phyloP scores from a whole-genome alignment of 768 basidiomycete genomes.

The Auriscalpium vulgare region DNA sequence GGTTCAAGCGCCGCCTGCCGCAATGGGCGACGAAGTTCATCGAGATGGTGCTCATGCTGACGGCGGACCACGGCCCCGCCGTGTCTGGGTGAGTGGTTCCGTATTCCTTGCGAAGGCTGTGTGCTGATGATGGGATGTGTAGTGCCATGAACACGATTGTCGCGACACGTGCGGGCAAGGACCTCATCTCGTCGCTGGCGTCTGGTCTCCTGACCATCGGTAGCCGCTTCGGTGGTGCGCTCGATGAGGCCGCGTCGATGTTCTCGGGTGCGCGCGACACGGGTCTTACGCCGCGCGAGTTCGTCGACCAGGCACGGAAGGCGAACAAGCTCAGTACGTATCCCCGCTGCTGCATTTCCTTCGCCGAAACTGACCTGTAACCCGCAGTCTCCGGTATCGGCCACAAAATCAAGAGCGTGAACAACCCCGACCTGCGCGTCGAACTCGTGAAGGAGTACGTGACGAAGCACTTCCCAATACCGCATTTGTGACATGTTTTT shows the following conservation, averaged over 20 bases:
- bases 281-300: slow-evolving; percentile 94
- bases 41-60: slow-evolving; percentile 99
- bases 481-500: background rate
- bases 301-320: slow-evolving; percentile 90
- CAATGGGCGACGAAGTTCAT: slow-evolving; percentile 96
- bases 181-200: slow-evolving; percentile 91
- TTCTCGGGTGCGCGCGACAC: slow-evolving; percentile 89
- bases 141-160: slow-evolving; percentile 99
- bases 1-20: slow-evolving; percentile 96
- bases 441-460: slow-evolving; percentile 96
- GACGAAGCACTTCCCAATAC: slow-evolving; percentile 80
- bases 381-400: slow-evolving; percentile 87
- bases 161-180: slow-evolving; percentile 98
- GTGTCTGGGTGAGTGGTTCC: slow-evolving; percentile 57
- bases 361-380: background rate
- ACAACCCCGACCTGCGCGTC: slow-evolving; percentile 90
- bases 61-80: slow-evolving; percentile 95
- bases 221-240: slow-evolving; percentile 95
- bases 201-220: slow-evolving; percentile 97
- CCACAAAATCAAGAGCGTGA: slow-evolving; percentile 99
- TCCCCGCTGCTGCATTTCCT: background rate
- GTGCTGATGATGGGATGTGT: slow-evolving; percentile 1
- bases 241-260: slow-evolving; percentile 95
- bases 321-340: slow-evolving; percentile 85
- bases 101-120: background rate